A percentile compares a stretch with the other conserved stretches of the same genome.
phyloP scores from a whole-genome alignment of 176 grass and related monocot species.

The Hordeum vulgare region MorexV3_pseudomolecules_assembly NC_058519.1:622264153-622264652 shows the following conservation, averaged over 20 bases:
- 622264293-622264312: constrained; percentile 38
- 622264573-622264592: too few relatives aligned
- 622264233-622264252: constrained; percentile 72
- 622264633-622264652: too few relatives aligned
- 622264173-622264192: constrained; percentile 74
- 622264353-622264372: constrained; percentile 22
- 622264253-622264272: constrained; percentile 72
- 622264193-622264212: constrained; percentile 64
- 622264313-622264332: too few relatives aligned
- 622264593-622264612: too few relatives aligned
- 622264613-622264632: too few relatives aligned
- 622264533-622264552: too few relatives aligned
- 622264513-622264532: too few relatives aligned
- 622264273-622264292: constrained; percentile 64
- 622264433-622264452: constrained; percentile 17
- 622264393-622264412: constrained; percentile 37
- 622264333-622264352: too few relatives aligned
- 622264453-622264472: too few relatives aligned
- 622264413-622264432: constrained; percentile 32
- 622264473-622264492: too few relatives aligned
- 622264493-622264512: background rate
- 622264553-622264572: too few relatives aligned
- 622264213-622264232: constrained; percentile 87
- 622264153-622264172: constrained; percentile 59
- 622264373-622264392: constrained; percentile 14